Base-by-base conservation (phyloP, 169 alveolate species). In the Plasmodium ovale region DNA sequence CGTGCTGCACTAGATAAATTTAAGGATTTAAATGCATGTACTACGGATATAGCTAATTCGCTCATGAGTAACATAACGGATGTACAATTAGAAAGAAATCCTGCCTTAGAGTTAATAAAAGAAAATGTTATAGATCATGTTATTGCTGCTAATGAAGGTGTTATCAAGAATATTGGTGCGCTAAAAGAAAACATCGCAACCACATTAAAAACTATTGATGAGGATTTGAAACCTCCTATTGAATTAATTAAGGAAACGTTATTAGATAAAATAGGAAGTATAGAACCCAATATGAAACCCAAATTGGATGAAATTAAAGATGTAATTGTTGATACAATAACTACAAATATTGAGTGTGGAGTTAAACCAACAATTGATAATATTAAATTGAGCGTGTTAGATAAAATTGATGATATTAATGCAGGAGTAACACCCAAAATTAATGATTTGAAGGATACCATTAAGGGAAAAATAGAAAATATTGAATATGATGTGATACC, bases 401-500 rank as follows among this genome's bases (percentile, higher is more conserved):
- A 69, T 19, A 69, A 23, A 47, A 27, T 25, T 21, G 82, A 69
- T 10, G 49, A 69, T 21, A 42, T 69, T 69, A 42, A 42, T 44
- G 4, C 58, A 12, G 51, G 12, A 14, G 33, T 69, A n/a, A 49
- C 39, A 54, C 62, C 84, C n/a, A 44, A 27, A 49, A 49, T 70
- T 44, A 27, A 49, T 70, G 84, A 70, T 35, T 25, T 70, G 23
- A 70, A 70, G 49, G 84, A 70, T 35, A 44, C 62, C 35, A 70
- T 70, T 70, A 70, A 70, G 25, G 58, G 49, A 16, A 6, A 49
- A 25, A 49, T 70, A 25, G 19, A 16, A 44, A 70, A 23, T 35
- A 16, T 70, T 47, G 84, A 49, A 12, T 4, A 25, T 70, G 84
- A 70, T 6, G 29, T 70, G 53, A 70, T 70, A 25, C 84, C 84